These are phyloP conservation scores for Trichoderma polysporum DNA, from an alignment of 2,329 filamentous ascomycete species.

Conservation along the genomic window DNA sequence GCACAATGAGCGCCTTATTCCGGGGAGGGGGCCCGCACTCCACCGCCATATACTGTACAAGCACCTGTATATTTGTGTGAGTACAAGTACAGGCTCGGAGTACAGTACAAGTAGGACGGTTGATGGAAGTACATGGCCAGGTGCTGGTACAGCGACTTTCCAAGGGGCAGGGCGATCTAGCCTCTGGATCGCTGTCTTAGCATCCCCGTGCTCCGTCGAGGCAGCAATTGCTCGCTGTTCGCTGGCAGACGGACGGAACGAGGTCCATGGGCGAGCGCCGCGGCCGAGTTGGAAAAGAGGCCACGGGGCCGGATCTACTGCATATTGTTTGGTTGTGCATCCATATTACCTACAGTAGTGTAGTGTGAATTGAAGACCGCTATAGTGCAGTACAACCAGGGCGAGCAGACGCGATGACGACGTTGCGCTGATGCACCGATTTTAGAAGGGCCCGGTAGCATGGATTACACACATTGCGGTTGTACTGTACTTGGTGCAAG, in stretches of 20 bases:
- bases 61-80: too few relatives aligned
- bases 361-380: background rate
- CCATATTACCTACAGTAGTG: background rate
- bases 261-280: background rate
- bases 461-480: background rate
- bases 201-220: slow-evolving; percentile 1
- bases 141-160: background rate
- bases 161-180: slow-evolving; percentile 13
- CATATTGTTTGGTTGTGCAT: background rate
- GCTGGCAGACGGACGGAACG: background rate
- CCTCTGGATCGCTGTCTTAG: slow-evolving; percentile 13
- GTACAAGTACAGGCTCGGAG: background rate
- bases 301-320: slow-evolving; percentile 8
- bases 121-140: background rate
- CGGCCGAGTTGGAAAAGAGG: background rate
- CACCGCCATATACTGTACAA: background rate
- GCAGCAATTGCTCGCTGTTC: background rate
- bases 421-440: slow-evolving; percentile 7
- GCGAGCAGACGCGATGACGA: slow-evolving; percentile 7
- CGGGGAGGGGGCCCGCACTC: background rate
- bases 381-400: background rate
- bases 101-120: background rate
- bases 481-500: too few relatives aligned
- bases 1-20: slow-evolving; percentile 3
- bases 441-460: background rate